Evolutionary conservation across 345 rosid species (phyloP), one percentile per base, ranked within the genome.

Genomic region (Dipteronia dyeriana): DNA sequence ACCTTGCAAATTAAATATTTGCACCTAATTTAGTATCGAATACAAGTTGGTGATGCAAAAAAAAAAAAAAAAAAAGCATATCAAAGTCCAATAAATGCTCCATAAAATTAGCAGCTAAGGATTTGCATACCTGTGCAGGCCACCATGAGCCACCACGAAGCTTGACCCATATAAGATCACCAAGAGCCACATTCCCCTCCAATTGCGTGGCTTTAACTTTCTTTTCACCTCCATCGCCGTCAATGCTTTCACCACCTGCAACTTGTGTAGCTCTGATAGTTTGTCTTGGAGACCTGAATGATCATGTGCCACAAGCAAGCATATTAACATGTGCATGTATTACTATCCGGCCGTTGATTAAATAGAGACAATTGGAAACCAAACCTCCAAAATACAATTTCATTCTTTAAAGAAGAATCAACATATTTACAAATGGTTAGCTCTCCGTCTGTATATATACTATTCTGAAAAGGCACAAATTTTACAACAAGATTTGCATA

Each of bases 111-210:
- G 16, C 65, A 54, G 13, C 31, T 53, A 9, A n/a, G 20, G n/a
- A 31, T 19, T 75, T n/a, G 56, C 82, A 70, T 84, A 91, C 92
- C 88, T 84, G 78, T 34, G 89, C 91, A 3, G 91, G 95, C 95
- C 95, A 91, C 91, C 92, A 86, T 3, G 76, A 59, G n/a, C 80
- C 75, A 65, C 76, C 64, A 49, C 4, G 59, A 70, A 79, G 83
- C 78, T 84, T 85, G 77, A 81, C 76, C 91, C 91, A 88, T 65
- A 84, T 81, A 49, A 85, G 45, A 63, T 83, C 86, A 73, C 95
- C 92, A 12, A 61, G 75, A 60, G 7, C 9, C 11, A 78, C 77
- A 73, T 78, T 72, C 69, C 73, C 83, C 78, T 71, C 76, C 66
- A 68, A 45, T 8, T 25, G 75, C 79, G 66, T 62, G 25, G 75